Percentiles rank a stretch among this genome's conserved stretches.
phyloP scores from a whole-genome alignment of 108 stramenopile genomes.

The Aurantiochytrium sp. region DNA sequence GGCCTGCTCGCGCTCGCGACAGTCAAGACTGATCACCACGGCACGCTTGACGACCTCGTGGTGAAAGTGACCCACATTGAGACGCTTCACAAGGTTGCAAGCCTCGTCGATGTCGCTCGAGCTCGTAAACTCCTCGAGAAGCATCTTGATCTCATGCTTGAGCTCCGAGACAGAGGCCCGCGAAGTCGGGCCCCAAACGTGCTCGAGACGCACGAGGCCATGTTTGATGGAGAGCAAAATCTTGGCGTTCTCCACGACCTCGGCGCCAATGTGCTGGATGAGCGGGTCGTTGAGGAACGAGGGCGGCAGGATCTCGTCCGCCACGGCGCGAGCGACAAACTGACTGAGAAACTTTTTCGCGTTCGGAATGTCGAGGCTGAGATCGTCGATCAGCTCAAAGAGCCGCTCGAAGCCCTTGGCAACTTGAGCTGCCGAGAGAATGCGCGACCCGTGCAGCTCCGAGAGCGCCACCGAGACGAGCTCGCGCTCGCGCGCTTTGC shows the following conservation, averaged over 20 bases:
- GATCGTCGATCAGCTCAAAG: slow-evolving; percentile 71
- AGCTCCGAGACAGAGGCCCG: slow-evolving; percentile 84
- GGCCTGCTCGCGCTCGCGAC: slow-evolving; percentile 59
- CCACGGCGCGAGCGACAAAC: slow-evolving; percentile 84
- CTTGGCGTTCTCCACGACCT: slow-evolving; percentile 76
- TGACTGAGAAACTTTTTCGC: slow-evolving; percentile 66
- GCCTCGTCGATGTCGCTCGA: slow-evolving; percentile 85
- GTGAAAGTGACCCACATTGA: slow-evolving; percentile 74
- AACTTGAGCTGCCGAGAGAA: slow-evolving; percentile 64
- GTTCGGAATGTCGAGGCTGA: slow-evolving; percentile 77
- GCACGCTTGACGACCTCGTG: slow-evolving; percentile 96
- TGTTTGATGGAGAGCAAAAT: slow-evolving; percentile 73
- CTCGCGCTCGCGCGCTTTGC: slow-evolving; percentile 72
- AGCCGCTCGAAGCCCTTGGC: slow-evolving; percentile 73
- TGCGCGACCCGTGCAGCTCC: slow-evolving; percentile 62
- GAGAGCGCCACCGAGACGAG: slow-evolving; percentile 67
- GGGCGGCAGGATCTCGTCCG: slow-evolving; percentile 87
- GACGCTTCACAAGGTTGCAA: slow-evolving; percentile 73
- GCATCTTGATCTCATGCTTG: slow-evolving; percentile 81
- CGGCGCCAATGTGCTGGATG: slow-evolving; percentile 57
- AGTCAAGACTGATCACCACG: slow-evolving; percentile 72
- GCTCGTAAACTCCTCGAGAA: slow-evolving; percentile 76
- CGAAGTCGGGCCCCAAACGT: slow-evolving; percentile 91
- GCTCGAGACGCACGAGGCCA: slow-evolving; percentile 75
- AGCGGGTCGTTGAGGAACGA: slow-evolving; percentile 81